A percentile compares a stretch with the other conserved stretches of the same genome.
phyloP scores from a whole-genome alignment of 176 grass and related monocot genomes.

The Puya raimondii region DNA sequence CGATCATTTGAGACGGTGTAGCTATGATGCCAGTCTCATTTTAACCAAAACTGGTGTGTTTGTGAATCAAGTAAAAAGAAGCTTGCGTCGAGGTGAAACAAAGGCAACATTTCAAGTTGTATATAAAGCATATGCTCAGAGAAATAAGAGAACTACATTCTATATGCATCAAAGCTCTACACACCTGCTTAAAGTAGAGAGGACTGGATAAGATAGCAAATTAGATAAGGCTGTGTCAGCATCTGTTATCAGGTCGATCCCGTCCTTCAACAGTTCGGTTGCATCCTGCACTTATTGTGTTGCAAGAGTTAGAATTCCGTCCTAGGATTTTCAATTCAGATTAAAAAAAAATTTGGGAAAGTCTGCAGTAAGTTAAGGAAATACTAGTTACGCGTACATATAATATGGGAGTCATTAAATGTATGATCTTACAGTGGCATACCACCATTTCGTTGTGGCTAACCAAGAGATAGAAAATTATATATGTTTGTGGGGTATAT shows the following conservation, averaged over 20 bases:
- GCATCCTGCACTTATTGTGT: constrained; percentile 48
- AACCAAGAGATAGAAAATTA: no score
- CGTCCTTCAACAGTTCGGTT: constrained; percentile 77
- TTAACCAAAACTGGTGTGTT: no score
- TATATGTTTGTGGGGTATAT: no score
- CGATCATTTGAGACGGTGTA: background rate
- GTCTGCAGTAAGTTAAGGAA: background rate
- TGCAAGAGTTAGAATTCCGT: background rate
- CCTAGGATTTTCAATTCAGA: background rate
- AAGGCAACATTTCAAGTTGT: background rate
- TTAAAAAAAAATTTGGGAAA: background rate
- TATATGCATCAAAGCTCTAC: background rate
- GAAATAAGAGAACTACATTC: background rate
- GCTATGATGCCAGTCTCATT: background rate
- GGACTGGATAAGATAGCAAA: constrained; percentile 84
- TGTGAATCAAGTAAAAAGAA: background rate
- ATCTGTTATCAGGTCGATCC: constrained; percentile 83
- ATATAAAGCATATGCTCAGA: background rate
- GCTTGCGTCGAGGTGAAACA: background rate
- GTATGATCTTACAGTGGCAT: background rate
- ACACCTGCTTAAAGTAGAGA: constrained; percentile 71
- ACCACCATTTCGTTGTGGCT: no score
- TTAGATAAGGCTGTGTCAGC: constrained; percentile 57
- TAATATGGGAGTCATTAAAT: background rate
- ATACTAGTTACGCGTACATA: no score